A percentile compares a stretch with the other conserved stretches of the same genome.
phyloP scores from a whole-genome alignment of 2,329 filamentous ascomycete species.

The Didymella glomerata region DNA sequence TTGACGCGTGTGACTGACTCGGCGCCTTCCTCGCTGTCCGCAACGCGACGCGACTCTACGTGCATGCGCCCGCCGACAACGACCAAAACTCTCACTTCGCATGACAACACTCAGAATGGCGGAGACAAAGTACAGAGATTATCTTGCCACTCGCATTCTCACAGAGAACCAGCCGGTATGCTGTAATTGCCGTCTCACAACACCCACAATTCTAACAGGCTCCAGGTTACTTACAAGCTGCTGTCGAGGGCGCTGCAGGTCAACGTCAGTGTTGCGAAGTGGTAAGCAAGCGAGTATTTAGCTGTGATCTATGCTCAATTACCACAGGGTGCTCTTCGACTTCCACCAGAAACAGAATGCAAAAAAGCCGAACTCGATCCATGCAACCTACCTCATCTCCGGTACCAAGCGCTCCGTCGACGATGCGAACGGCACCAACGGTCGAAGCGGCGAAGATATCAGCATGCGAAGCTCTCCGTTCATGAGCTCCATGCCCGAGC shows the following conservation, averaged over 20 bases:
- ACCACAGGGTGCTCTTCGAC: conserved; percentile 79
- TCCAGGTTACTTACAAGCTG: conserved; percentile 83
- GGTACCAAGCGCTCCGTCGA: conserved; percentile 65
- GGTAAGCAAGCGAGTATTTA: conserved; percentile 62
- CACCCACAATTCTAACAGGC: conserved; percentile 22
- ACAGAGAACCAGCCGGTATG: conserved; percentile 77
- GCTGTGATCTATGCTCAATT: conserved; percentile 25
- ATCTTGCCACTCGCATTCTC: conserved; percentile 77
- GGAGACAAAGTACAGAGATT: conserved; percentile 72
- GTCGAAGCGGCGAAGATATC: conserved; percentile 69
- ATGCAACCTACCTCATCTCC: conserved; percentile 90
- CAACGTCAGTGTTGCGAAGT: conserved; percentile 87
- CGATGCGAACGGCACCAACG: conserved; percentile 51
- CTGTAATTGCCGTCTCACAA: conserved; percentile 8
- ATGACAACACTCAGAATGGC: conserved; percentile 42
- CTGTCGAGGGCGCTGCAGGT: conserved; percentile 84
- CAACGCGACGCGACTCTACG: conserved; percentile 17
- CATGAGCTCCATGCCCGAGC: conserved; percentile 71
- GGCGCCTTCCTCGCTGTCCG: conserved; percentile 24
- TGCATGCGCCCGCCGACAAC: conserved; percentile 6
- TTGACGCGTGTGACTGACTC: conserved; percentile 43
- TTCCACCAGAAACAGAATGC: conserved; percentile 82
- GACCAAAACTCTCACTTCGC: conserved; percentile 2
- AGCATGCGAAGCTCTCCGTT: conserved; percentile 71
- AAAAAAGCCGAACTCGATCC: conserved; percentile 75